Base-by-base conservation (phyloP, 116 monocot species). In the Trichopus zeylanicus region DNA sequence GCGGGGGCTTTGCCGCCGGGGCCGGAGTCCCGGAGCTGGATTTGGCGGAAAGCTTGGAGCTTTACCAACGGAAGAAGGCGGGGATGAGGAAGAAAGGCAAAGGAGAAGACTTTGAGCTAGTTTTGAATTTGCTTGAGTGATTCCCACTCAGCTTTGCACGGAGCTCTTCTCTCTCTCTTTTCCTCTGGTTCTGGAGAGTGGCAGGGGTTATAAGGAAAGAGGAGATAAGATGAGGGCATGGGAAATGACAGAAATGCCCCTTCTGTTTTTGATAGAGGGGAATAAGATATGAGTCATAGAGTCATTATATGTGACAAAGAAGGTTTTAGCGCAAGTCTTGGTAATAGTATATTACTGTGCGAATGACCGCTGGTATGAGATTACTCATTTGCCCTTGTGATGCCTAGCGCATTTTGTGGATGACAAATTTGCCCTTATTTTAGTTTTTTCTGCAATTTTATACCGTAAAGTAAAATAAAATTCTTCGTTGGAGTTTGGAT, bases 121-220 rank as follows among this genome's bases (percentile, higher is more conserved):
- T n/a, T n/a, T 16, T 4, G 13, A 2, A 33, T 33, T 33, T 4
- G n/a, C n/a, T 42, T 9, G 42, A n/a, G n/a, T n/a, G n/a, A n/a
- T n/a, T n/a, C n/a, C n/a, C n/a, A n/a, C n/a, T n/a, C n/a, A n/a
- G n/a, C n/a, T n/a, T n/a, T n/a, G n/a, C n/a, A n/a, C n/a, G n/a
- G n/a, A 18, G 8, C 19, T 26, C 28, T 11, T 1, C 56, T 56
- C 30, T 31, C 8, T 28, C 32, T 25, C 2, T n/a, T 16, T 51
- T 51, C 21, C 51, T 24, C 15, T 59, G 34, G 22, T 21, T 21
- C 12, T 57, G 31, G 35, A 35, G 33, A 33, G 35, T 22, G 58
- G 58, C 35, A 6, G 15, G 7, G 13, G 2, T 59, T 59, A 59
- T 59, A 59, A 19, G 31, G 58, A 38, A 13, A 59, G 34, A 28